Evolutionary conservation across 257 asterid genomes (phyloP), one percentile per base, ranked within the genome.

Genomic region (Linaria vulgaris): DNA sequence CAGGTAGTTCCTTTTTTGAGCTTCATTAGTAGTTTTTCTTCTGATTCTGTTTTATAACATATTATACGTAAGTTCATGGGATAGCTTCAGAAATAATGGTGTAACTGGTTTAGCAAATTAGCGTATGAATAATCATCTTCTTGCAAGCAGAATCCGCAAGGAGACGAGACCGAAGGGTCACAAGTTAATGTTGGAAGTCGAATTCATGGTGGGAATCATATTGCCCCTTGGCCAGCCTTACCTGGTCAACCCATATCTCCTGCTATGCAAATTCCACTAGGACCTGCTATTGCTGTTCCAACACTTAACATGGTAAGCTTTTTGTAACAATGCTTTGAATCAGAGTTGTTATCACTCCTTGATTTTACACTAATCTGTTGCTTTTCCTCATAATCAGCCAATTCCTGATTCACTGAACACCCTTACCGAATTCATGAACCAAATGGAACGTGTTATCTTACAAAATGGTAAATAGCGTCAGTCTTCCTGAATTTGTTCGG

Each of bases 341-440:
- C 59, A 46, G 57, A 20, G 54, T 37, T 43, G 20, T 55, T 49
- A 19, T 17, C 50, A 34, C 49, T 22, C 16, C 51, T 47, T 25
- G 34, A 56, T 14, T 8, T 24, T 58, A 80, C 12, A 24, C 10
- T 47, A 47, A 15, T 6, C 9, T 67, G 8, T 64, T 38, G 37
- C 55, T 30, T 30, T 70, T 39, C 67, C 62, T n/a, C 57, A 7
- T 75, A 16, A 66, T 58, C 79, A 94, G 99, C 95, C 97, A 24
- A 82, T 94, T 78, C 95, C 92, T 24, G 95, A 94, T 78, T 90
- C 99, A 17, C 61, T 94, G 78, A 79, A 74, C 85, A 94, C 99
- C 5, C 86, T 94, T 68, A 49, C 69, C 5, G 96, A 84, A 72
- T 94, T 85, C 71, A 87, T 94, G 72, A 84, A 80, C 71, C 88